A percentile compares a stretch with the other conserved stretches of the same genome.
These are phyloP conservation scores for Akanthomyces dipterigenus DNA, from an alignment of 2,329 filamentous ascomycete genomes.

Conservation along the genomic window DNA sequence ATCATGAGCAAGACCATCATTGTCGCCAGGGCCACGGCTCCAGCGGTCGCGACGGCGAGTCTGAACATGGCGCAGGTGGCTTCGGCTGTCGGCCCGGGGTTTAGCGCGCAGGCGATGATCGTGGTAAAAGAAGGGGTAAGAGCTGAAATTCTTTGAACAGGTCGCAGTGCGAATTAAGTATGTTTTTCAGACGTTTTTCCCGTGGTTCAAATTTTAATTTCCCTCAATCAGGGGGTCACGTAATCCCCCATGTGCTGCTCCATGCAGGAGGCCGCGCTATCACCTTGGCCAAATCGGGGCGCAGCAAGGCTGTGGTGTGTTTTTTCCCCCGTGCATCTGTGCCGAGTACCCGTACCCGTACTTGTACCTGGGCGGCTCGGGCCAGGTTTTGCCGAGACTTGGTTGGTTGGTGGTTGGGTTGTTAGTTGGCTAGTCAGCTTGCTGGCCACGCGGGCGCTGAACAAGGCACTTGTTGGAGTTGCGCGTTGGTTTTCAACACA, in stretches of 20 bases:
- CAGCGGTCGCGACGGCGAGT: constrained; percentile 3
- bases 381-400: no score
- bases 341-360: not conserved
- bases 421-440: not conserved
- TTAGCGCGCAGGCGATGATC: not conserved
- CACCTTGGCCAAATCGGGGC: not conserved
- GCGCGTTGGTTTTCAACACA: no score
- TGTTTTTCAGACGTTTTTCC: not conserved
- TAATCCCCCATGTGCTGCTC: not conserved
- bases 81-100: not conserved
- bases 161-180: not conserved
- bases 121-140: not conserved
- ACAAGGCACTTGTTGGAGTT: no score
- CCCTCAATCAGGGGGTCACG: not conserved
- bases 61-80: not conserved
- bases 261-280: not conserved
- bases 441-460: not conserved
- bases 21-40: not conserved
- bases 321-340: not conserved
- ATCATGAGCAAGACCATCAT: constrained; percentile 3
- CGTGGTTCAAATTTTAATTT: not conserved
- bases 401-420: not conserved
- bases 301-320: not conserved
- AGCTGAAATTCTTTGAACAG: not conserved
- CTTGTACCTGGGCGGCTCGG: no score